Conservation (phyloP, 768 basidiomycete species). For the Crucibulum laeve region DNA sequence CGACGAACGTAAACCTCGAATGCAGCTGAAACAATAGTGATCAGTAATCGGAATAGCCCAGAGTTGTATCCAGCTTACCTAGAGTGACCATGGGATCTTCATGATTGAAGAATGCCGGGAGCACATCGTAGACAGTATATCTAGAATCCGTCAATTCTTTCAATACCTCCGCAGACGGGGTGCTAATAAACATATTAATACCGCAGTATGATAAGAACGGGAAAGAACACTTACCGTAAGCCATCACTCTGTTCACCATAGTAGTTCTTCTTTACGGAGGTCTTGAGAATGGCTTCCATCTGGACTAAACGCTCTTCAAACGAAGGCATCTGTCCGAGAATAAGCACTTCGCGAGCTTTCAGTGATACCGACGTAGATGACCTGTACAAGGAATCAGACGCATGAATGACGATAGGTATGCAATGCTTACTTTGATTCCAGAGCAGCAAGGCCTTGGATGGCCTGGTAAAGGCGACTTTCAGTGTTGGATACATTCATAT, state of each 20-base stretch:
- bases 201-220: not conserved
- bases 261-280: conserved; percentile 79
- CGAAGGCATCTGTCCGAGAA: conserved; percentile 93
- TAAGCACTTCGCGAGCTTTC: conserved; percentile 96
- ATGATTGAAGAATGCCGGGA: conserved; percentile 93
- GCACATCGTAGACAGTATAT: conserved; percentile 95
- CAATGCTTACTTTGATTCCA: conserved; percentile 77
- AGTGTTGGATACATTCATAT: conserved; percentile 67
- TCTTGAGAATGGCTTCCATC: conserved; percentile 91
- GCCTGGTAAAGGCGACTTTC: conserved; percentile 75
- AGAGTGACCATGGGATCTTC: conserved; percentile 79
- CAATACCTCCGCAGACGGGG: conserved; percentile 81
- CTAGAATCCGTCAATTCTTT: conserved; percentile 93
- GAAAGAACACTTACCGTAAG: conserved; percentile 42
- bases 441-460: conserved; percentile 73
- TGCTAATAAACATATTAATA: conserved; percentile 35
- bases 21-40: conserved; percentile 55
- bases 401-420: not conserved
- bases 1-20: conserved; percentile 95
- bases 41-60: conserved; percentile 1
- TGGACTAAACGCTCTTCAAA: conserved; percentile 92
- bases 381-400: conserved; percentile 29
- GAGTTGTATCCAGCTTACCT: conserved; percentile 39
- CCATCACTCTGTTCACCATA: conserved; percentile 80
- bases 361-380: conserved; percentile 89